Evolutionary conservation across 495 filamentous ascomycete species (phyloP).

Genomic region (Penicillium salamii): DNA sequence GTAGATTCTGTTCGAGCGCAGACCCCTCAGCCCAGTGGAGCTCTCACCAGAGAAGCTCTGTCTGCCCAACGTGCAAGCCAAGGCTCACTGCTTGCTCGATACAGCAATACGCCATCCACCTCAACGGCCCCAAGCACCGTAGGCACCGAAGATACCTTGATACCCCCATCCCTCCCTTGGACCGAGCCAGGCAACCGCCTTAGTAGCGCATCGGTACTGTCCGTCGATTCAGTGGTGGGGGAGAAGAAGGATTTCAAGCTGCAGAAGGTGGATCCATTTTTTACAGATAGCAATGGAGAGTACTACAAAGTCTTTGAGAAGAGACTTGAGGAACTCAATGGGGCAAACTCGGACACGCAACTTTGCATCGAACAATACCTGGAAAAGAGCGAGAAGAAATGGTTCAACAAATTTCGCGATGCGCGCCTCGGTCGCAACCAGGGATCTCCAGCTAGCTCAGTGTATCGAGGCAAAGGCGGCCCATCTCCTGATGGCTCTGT

Average conservation of each 20-base stretch:
- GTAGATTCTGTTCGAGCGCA: slow-evolving; percentile 30
- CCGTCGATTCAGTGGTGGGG: slow-evolving; percentile 55
- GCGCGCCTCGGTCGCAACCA: slow-evolving; percentile 52
- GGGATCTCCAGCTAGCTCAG: slow-evolving; percentile 40
- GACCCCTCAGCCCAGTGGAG: slow-evolving; percentile 6
- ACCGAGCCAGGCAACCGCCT: slow-evolving; percentile 37
- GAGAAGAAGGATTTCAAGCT: slow-evolving; percentile 62
- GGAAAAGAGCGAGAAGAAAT: slow-evolving; percentile 67
- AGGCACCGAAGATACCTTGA: slow-evolving; percentile 40
- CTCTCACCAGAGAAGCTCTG: slow-evolving; percentile 19
- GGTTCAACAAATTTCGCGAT: slow-evolving; percentile 62
- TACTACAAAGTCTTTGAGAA: slow-evolving; percentile 61
- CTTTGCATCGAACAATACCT: slow-evolving; percentile 69
- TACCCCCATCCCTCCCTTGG: slow-evolving; percentile 31
- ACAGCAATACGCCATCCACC: slow-evolving; percentile 16
- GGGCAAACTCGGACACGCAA: slow-evolving; percentile 53
- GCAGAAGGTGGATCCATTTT: slow-evolving; percentile 68
- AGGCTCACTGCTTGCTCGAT: slow-evolving; percentile 22
- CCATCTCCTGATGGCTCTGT: slow-evolving; percentile 34
- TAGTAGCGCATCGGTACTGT: slow-evolving; percentile 45
- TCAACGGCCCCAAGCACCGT: slow-evolving; percentile 34
- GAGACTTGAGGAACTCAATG: slow-evolving; percentile 56
- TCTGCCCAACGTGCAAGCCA: slow-evolving; percentile 30
- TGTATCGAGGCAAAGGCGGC: slow-evolving; percentile 33
- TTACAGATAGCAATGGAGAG: slow-evolving; percentile 64